Conservation (phyloP, 768 basidiomycete species). For the Mycena galericulata region DNA sequence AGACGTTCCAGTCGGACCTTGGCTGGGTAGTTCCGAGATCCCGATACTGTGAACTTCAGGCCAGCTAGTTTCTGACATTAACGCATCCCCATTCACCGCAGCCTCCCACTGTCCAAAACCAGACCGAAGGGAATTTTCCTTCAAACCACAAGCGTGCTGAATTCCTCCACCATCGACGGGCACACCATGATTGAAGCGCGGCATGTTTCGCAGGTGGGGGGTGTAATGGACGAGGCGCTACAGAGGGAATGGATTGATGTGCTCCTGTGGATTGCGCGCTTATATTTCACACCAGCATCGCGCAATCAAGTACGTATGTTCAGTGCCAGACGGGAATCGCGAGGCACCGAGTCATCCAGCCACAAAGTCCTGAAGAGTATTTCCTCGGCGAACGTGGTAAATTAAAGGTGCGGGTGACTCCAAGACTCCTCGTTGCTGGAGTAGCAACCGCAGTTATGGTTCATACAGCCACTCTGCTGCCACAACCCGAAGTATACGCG, state of each 20-base stretch:
- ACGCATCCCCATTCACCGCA: background rate
- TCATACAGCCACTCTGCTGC: background rate
- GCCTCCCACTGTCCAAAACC: background rate
- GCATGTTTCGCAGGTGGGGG: slow-evolving; percentile 8
- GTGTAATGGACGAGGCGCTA: background rate
- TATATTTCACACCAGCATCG: slow-evolving; percentile 16
- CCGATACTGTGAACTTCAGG: background rate
- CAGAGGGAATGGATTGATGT: background rate
- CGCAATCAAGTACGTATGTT: slow-evolving; percentile 29
- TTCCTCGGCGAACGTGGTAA: slow-evolving; percentile 24
- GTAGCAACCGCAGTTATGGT: slow-evolving; percentile 7
- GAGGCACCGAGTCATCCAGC: slow-evolving; percentile 23
- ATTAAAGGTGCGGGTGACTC: too few species aligned
- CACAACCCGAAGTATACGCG: background rate
- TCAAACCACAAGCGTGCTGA: background rate
- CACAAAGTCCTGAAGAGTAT: background rate
- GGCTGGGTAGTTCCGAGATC: background rate
- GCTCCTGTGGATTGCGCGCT: slow-evolving; percentile 14
- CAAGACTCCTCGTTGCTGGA: slow-evolving; percentile 11
- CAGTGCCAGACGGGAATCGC: slow-evolving; percentile 26
- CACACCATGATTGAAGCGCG: slow-evolving; percentile 11
- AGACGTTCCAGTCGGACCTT: too few species aligned
- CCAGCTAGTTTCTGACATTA: background rate
- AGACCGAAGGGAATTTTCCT: background rate
- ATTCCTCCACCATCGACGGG: background rate